Evolutionary conservation across 352 stramenopile species (phyloP), one percentile per base, ranked within the genome.

Genomic region (Pythium dissimile): DNA sequence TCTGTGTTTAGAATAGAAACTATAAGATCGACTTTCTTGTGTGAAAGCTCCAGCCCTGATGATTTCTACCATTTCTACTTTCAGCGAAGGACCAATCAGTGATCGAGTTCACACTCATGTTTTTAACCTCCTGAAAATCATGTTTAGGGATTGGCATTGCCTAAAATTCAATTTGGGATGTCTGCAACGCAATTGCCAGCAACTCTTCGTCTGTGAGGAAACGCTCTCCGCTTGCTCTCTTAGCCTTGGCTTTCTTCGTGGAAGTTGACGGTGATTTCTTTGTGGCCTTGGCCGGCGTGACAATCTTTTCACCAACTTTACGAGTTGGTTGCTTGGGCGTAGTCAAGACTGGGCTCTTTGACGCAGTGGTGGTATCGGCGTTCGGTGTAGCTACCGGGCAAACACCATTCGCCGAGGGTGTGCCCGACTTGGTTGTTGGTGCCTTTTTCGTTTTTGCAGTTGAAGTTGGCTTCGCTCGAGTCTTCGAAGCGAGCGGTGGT

Each of bases 91-190:
- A 20, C 16, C 35, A 42, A 42, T 35, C 31, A 35, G 31, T 13
- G 12, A 3, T 5, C 39, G 39, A 27, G 18, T 46, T 3, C n/a
- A 8, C 4, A 18, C 16, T 41, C 31, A 50, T 23, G 20, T 50
- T 37, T 8, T 24, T 26, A 44, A 44, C n/a, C 5, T 34, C 21
- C 34, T 45, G 38, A 45, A 45, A 45, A 13, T 8, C 2, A 32
- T 49, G 8, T 48, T 46, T 24, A 13, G 13, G 5, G 7, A 32
- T 57, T 7, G 6, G 16, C 26, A 15, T 41, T 13, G 42, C 4
- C 31, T 65, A 65, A 32, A 63, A 71, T 58, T 71, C 63, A 48
- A 71, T 62, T 59, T 71, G 51, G 5, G 63, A 71, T 15, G 57
- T 66, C 21, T 66, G 55, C 24, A 71, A 35, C 3, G 63, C 63